phyloP scores from a whole-genome alignment of 192 early-diverging fungal species.

The Backusella australiensis region DNA sequence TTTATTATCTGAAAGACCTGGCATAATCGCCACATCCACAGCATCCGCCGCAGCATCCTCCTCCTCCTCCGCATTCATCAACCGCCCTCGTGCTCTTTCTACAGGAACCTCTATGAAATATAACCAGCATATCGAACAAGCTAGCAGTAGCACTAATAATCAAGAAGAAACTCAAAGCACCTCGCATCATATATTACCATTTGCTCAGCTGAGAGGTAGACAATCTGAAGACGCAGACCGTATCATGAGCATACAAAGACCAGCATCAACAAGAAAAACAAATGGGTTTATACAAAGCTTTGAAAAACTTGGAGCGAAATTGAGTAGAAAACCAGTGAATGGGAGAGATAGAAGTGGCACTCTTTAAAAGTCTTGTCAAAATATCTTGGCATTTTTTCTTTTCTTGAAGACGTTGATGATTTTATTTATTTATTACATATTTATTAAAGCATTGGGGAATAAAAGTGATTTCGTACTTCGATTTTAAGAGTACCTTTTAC shows the following conservation, averaged over 20 bases:
- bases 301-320: neutral
- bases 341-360: slow-evolving; percentile 11
- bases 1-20: slow-evolving; percentile 3
- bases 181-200: neutral
- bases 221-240: neutral
- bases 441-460: too few relatives aligned
- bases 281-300: slow-evolving; percentile 10
- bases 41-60: neutral
- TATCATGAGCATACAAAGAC: neutral
- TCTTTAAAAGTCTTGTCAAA: slow-evolving; percentile 4
- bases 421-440: too few relatives aligned
- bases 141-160: neutral
- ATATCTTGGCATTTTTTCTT: neutral
- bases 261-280: neutral
- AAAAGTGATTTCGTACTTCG: too few relatives aligned
- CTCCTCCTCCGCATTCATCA: neutral
- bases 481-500: neutral
- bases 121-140: neutral
- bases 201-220: neutral
- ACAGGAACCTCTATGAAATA: neutral
- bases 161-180: neutral
- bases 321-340: neutral
- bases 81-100: neutral
- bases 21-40: neutral
- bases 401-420: neutral